Conservation (phyloP, 108 stramenopile genomes). For the Skeletonema menzelii region DNA sequence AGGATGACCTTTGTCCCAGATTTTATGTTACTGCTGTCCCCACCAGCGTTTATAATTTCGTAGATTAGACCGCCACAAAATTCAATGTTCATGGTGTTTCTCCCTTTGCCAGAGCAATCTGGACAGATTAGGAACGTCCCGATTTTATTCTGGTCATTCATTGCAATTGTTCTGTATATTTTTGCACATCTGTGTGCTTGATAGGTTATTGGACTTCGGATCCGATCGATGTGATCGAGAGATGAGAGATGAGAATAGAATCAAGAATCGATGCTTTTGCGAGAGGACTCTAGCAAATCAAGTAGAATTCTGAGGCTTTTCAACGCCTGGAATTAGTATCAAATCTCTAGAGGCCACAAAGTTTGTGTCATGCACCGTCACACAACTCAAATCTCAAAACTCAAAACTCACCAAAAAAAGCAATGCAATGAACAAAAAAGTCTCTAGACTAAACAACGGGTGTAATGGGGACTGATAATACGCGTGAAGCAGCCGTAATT, state of each 20-base stretch:
- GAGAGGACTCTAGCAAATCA: not conserved
- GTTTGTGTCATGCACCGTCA: no score
- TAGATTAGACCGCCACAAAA: not conserved
- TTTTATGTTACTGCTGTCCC: not conserved
- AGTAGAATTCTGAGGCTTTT: not conserved
- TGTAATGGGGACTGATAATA: not conserved
- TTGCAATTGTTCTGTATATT: not conserved
- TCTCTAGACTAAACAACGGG: no score
- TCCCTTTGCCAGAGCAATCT: not conserved
- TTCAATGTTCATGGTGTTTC: not conserved
- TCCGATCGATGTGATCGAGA: no score
- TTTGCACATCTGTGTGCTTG: no score
- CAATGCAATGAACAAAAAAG: no score
- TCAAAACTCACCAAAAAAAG: no score
- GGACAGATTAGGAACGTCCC: not conserved
- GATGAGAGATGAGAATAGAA: no score
- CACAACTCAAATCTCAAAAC: no score
- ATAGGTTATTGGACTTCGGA: not conserved
- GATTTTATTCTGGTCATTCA: not conserved
- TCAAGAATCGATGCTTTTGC: no score
- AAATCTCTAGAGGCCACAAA: not conserved
- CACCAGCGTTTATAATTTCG: not conserved
- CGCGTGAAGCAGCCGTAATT: not conserved
- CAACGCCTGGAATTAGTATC: not conserved
- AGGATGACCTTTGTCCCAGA: not conserved